A percentile compares a stretch with the other conserved stretches of the same genome.
phyloP scores from a whole-genome alignment of 495 filamentous ascomycete species.

The Rhypophila decipiens region DNA sequence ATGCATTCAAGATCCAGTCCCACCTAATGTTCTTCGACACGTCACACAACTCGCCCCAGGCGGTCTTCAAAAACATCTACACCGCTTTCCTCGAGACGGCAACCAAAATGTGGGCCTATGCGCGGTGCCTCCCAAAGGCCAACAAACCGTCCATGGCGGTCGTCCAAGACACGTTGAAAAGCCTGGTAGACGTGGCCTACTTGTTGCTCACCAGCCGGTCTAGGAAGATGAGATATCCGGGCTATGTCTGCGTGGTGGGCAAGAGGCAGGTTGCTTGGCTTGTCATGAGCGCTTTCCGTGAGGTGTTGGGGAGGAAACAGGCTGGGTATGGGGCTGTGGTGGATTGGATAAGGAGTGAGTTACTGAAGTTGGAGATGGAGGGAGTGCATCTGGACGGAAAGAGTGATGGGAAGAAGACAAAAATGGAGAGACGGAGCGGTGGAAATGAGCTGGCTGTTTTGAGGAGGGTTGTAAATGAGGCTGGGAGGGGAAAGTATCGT shows the following conservation, averaged over 20 bases:
- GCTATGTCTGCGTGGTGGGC: slow-evolving; percentile 54
- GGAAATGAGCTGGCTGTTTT: no score
- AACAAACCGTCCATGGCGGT: slow-evolving; percentile 40
- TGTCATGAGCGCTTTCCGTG: slow-evolving; percentile 57
- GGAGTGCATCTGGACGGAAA: no score
- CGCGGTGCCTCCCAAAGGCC: slow-evolving; percentile 49
- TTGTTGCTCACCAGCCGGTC: slow-evolving; percentile 56
- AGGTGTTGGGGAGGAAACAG: slow-evolving; percentile 62
- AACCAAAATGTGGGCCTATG: slow-evolving; percentile 79
- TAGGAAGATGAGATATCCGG: slow-evolving; percentile 37
- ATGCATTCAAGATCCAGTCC: slow-evolving; percentile 77
- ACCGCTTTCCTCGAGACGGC: slow-evolving; percentile 68
- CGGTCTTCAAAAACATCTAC: slow-evolving; percentile 68
- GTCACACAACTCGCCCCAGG: slow-evolving; percentile 60
- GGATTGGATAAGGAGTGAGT: slow-evolving; percentile 53
- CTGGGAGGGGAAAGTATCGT: no score
- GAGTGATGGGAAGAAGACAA: no score
- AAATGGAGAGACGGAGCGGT: no score
- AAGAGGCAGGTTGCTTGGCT: slow-evolving; percentile 64
- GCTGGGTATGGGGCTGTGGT: slow-evolving; percentile 55
- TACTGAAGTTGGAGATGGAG: slow-evolving; percentile 25
- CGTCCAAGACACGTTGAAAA: slow-evolving; percentile 55
- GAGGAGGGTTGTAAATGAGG: no score
- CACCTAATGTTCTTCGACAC: slow-evolving; percentile 89
- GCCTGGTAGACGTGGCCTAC: slow-evolving; percentile 58